These are phyloP conservation scores for Leccinum subgranulosum DNA, from an alignment of 768 basidiomycete genomes.

Conservation along the genomic window DNA sequence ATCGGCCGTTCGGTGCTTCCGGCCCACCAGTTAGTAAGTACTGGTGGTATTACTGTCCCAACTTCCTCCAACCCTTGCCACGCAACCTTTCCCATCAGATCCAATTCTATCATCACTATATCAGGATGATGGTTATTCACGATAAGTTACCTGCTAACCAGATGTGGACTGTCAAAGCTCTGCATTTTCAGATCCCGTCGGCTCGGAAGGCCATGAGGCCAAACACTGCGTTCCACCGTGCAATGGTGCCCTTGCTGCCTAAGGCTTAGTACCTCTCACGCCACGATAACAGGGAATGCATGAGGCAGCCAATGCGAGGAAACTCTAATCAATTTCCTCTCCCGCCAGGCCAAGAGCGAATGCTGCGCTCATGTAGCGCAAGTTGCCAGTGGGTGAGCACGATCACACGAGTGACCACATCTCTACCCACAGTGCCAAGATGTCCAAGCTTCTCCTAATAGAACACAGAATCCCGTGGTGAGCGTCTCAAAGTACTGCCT, in stretches of 20 bases:
- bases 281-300: not conserved
- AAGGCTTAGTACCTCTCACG: slow-evolving; percentile 10
- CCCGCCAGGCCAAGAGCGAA: not conserved
- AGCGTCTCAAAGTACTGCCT: not conserved
- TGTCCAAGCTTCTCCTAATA: slow-evolving; percentile 42
- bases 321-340: not conserved
- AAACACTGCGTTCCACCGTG: slow-evolving; percentile 72
- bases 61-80: slow-evolving; percentile 69
- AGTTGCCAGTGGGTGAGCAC: slow-evolving; percentile 57
- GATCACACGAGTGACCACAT: slow-evolving; percentile 76
- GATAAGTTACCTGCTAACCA: slow-evolving; percentile 52
- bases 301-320: not conserved
- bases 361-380: slow-evolving; percentile 42
- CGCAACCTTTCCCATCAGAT: not conserved
- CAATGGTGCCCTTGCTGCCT: slow-evolving; percentile 29
- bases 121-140: slow-evolving; percentile 63
- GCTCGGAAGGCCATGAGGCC: slow-evolving; percentile 62
- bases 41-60: slow-evolving; percentile 54
- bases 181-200: slow-evolving; percentile 48
- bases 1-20: slow-evolving; percentile 71
- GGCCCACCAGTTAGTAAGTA: not conserved
- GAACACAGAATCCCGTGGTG: not conserved
- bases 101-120: slow-evolving; percentile 39
- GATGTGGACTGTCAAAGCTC: slow-evolving; percentile 26
- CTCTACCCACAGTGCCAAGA: slow-evolving; percentile 64